Conservation (phyloP, 2,329 filamentous ascomycete species). For the Delphinella strobiligena region DNA sequence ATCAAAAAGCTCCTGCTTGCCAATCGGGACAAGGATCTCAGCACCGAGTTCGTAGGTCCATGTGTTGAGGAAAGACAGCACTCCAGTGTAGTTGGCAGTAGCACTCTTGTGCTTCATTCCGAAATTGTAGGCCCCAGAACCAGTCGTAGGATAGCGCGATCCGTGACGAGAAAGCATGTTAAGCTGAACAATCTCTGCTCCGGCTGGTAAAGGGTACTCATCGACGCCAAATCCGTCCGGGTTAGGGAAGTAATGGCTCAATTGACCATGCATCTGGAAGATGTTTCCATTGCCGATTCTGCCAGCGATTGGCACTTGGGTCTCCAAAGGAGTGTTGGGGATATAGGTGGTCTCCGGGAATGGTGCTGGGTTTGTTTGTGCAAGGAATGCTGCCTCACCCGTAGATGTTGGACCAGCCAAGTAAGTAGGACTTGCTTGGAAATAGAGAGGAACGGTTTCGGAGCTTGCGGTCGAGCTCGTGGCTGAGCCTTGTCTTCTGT, state of each 20-base stretch:
- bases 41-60: conserved; percentile 59
- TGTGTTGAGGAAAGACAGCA: conserved; percentile 52
- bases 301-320: conserved; percentile 53
- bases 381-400: conserved; percentile 56
- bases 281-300: conserved; percentile 49
- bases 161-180: conserved; percentile 65
- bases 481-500: conserved; percentile 11
- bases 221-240: conserved; percentile 59
- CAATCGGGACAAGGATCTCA: conserved; percentile 61
- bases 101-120: conserved; percentile 46
- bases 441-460: conserved; percentile 46
- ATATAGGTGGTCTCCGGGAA: conserved; percentile 50
- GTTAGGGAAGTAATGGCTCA: conserved; percentile 59
- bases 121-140: conserved; percentile 42
- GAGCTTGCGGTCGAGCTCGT: conserved; percentile 8
- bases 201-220: conserved; percentile 55
- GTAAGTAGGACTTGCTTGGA: conserved; percentile 43
- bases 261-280: conserved; percentile 57
- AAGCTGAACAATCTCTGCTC: conserved; percentile 57
- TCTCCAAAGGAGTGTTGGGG: conserved; percentile 60
- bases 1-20: conserved; percentile 61
- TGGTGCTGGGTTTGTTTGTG: conserved; percentile 56
- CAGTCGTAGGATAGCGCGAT: conserved; percentile 56
- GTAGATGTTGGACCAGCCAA: conserved; percentile 56
- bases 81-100: conserved; percentile 44